Evolutionary conservation across 2,329 filamentous ascomycete genomes (phyloP).

Genomic region (Arthrobotrys conoides): DNA sequence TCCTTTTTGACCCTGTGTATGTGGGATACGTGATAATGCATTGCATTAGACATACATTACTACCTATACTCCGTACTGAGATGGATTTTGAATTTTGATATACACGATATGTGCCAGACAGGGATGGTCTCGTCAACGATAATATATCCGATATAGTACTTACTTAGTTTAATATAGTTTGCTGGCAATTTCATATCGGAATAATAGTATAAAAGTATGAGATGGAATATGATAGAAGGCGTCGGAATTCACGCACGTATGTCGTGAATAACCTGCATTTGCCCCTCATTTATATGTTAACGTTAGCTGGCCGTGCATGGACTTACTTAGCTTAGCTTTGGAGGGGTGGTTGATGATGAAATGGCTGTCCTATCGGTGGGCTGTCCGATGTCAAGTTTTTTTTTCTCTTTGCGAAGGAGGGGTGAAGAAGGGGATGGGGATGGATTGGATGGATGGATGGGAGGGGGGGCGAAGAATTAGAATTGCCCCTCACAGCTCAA

Average conservation of each 20-base stretch:
- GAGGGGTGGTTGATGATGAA: neutral
- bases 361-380: slow-evolving; percentile 21
- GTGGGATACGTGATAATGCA: neutral
- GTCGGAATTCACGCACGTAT: slow-evolving; percentile 11
- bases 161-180: neutral
- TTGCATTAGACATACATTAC: neutral
- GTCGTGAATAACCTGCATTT: slow-evolving; percentile 6
- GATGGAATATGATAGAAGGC: slow-evolving; percentile 18
- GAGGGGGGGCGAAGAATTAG: neutral
- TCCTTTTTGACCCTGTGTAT: neutral
- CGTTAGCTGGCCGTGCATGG: slow-evolving; percentile 19
- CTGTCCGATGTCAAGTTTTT: slow-evolving; percentile 13
- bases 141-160: neutral
- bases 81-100: no score
- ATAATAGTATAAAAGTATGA: neutral
- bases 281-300: neutral
- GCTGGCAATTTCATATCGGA: neutral
- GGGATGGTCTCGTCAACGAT: neutral
- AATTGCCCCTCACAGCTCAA: slow-evolving; percentile 16
- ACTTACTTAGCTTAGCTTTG: neutral
- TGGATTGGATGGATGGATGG: no score
- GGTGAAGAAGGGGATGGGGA: neutral
- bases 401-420: neutral
- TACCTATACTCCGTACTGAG: no score
- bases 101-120: neutral